A percentile compares a stretch with the other conserved stretches of the same genome.
Evolutionary conservation across 2,329 filamentous ascomycete species (phyloP).

Genomic region (Colletotrichum sp.): DNA sequence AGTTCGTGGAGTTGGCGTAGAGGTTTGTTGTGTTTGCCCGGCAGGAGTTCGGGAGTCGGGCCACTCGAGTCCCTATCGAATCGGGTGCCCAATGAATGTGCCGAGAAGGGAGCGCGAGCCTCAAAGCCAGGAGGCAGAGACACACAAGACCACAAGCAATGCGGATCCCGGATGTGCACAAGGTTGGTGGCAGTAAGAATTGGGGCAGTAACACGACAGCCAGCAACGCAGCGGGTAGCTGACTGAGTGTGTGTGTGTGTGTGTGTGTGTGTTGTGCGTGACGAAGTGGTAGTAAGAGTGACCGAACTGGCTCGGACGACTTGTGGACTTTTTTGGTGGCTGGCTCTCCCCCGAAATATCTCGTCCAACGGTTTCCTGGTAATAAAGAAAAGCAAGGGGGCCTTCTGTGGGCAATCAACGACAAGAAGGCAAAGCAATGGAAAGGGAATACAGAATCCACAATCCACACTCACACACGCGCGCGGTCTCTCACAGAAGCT

Average conservation of each 20-base stretch:
- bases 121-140: background rate
- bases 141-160: slow-evolving; percentile 8
- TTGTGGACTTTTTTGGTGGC: background rate
- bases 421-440: background rate
- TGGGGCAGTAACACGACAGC: slow-evolving; percentile 4
- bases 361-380: slow-evolving; percentile 13
- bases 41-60: background rate
- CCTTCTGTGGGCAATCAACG: background rate
- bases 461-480: background rate
- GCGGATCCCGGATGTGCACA: slow-evolving; percentile 18
- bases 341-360: slow-evolving; percentile 11
- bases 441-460: background rate
- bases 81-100: background rate
- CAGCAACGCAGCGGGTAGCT: background rate
- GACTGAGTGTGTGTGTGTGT: background rate
- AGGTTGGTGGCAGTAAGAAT: slow-evolving; percentile 14
- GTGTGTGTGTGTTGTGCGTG: background rate
- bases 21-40: background rate
- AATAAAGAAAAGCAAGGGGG: slow-evolving; percentile 6
- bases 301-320: background rate
- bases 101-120: slow-evolving; percentile 1
- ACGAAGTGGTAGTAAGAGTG: background rate
- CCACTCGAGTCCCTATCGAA: background rate
- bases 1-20: background rate
- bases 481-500: background rate